Evolutionary conservation across 495 filamentous ascomycete species (phyloP).

Genomic region (Cudoniella acicularis): DNA sequence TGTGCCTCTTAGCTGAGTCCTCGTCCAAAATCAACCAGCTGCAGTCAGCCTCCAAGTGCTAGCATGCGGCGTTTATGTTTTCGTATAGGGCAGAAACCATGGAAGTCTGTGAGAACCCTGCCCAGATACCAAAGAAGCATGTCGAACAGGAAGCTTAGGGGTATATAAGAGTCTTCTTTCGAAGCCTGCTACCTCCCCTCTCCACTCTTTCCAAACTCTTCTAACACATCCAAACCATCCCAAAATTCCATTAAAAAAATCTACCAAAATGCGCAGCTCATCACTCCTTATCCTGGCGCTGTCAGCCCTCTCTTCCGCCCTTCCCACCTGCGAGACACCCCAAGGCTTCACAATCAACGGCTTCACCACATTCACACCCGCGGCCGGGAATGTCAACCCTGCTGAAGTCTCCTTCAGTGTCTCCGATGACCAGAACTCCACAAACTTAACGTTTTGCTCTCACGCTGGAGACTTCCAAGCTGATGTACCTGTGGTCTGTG

Average conservation of each 20-base stretch:
- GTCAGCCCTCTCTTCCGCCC: background rate
- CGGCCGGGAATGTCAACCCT: background rate
- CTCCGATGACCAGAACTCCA: background rate
- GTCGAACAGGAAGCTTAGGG: too few relatives aligned
- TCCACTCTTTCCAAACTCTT: background rate
- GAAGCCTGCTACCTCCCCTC: too few relatives aligned
- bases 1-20: too few relatives aligned
- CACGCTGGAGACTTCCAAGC: background rate
- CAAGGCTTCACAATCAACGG: background rate
- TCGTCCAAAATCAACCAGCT: too few relatives aligned
- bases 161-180: too few relatives aligned
- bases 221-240: background rate
- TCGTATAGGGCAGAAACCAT: too few relatives aligned
- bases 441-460: background rate
- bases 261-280: background rate
- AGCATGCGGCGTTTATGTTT: too few relatives aligned
- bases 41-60: too few relatives aligned
- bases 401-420: background rate
- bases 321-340: background rate
- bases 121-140: too few relatives aligned
- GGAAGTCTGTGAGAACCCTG: too few relatives aligned
- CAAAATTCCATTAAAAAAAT: background rate
- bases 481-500: background rate
- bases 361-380: slow-evolving; percentile 8
- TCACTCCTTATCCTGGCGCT: background rate